Base-by-base conservation (phyloP, 2,329 filamentous ascomycete genomes). In the Microdochium trichocladiopsis region DNA sequence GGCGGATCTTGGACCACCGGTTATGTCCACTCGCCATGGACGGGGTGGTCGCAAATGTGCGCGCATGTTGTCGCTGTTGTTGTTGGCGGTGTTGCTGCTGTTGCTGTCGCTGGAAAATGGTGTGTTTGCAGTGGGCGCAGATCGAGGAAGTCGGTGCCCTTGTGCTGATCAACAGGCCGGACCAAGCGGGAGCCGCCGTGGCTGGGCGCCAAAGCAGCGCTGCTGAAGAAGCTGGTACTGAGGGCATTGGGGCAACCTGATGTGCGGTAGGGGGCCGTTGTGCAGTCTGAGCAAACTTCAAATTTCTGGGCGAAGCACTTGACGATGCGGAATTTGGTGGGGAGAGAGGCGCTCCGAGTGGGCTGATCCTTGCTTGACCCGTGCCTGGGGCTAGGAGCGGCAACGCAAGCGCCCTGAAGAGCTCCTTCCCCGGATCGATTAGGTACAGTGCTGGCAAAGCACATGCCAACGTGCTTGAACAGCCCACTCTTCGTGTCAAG, bases 1-100 rank as follows among this genome's bases (percentile, higher is more conserved):
- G 94, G 65, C 87, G 89, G 72, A 96, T 97, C 64, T 94, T 95
- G 53, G 90, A 91, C 94, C 94, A 99, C 67, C 91, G 88, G 69
- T 87, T 96, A 72, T 96, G 91, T 14, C 91, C 91, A 23, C 87
- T 85, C 55, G 72, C 69, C 14, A 70, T 63, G 8, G 61, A 53
- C 9, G 74, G 58, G 16, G 73, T 76, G 16, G 72, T 73, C 52
- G 67, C 67, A 54, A 86, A 76, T 33, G 67, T 62, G 51, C 79
- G 77, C 8, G 12, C 47, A 16, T 48, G 9, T 8, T 8, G 12
- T 45, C 22, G 41, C 21, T 45, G 41, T 22, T 5, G 41, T 18
- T 21, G 41, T 45, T 18, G 41, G 21, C n/a, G 36, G 10, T 6
- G 10, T 41, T 41, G 36, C n/a, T 12, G 28, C 8, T 33, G 28